phyloP scores from a whole-genome alignment of 371 early-diverging fungal species.

The Mucor velutinosus region DNA sequence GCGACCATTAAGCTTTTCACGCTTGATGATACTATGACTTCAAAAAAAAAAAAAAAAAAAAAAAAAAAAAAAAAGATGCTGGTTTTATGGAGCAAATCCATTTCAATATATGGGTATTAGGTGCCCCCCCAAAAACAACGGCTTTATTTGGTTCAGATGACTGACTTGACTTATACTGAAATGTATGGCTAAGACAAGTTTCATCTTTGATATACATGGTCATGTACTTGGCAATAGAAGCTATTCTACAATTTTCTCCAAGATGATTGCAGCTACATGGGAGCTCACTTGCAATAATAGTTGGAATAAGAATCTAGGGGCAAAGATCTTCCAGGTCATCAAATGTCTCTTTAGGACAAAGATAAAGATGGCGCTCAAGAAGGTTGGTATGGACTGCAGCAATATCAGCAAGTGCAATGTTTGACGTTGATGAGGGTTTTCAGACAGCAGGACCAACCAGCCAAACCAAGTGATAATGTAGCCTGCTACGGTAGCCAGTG shows the following conservation, averaged over 20 bases:
- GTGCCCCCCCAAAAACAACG: too few species aligned
- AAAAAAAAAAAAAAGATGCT: too few species aligned
- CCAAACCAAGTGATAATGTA: constrained; percentile 59
- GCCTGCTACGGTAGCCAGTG: constrained; percentile 76
- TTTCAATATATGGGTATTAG: too few species aligned
- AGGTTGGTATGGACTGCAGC: constrained; percentile 54
- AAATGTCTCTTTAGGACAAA: constrained; percentile 77
- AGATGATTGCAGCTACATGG: constrained; percentile 20
- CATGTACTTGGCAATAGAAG: too few species aligned
- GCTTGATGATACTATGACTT: too few species aligned
- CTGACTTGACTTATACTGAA: too few species aligned
- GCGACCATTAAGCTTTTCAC: too few species aligned
- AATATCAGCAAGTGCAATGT: constrained; percentile 40
- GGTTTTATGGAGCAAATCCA: too few species aligned
- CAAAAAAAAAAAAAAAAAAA: too few species aligned
- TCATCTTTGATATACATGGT: too few species aligned
- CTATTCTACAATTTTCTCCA: constrained; percentile 8
- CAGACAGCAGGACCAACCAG: constrained; percentile 29
- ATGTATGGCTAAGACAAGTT: too few species aligned
- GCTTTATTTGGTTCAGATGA: too few species aligned
- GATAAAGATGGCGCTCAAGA: constrained; percentile 58
- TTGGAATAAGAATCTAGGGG: constrained; percentile 85
- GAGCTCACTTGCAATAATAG: constrained; percentile 36
- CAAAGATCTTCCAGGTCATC: constrained; percentile 96
- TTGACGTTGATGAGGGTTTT: not conserved